Conservation (phyloP, 352 stramenopile genomes). For the Pseudoperonospora humuli region DNA sequence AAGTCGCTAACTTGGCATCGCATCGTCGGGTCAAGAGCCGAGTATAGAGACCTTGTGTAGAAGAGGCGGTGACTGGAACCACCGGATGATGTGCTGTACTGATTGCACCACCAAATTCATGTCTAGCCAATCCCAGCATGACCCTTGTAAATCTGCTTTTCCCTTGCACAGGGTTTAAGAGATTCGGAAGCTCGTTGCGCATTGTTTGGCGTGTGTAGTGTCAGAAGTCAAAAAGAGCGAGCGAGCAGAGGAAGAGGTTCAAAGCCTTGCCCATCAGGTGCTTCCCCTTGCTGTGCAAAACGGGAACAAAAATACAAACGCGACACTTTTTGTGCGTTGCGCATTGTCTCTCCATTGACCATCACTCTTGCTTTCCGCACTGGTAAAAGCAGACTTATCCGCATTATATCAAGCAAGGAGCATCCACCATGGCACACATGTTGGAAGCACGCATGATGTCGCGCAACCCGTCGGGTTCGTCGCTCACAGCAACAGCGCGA, state of each 20-base stretch:
- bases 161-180: slow-evolving; percentile 1
- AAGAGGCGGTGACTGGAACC: slow-evolving; percentile 4
- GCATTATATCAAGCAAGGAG: background rate
- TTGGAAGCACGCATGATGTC: slow-evolving; percentile 53
- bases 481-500: slow-evolving; percentile 13
- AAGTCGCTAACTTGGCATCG: no score
- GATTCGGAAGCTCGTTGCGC: slow-evolving; percentile 12
- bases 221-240: slow-evolving; percentile 37
- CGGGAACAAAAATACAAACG: no score
- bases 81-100: slow-evolving; percentile 13
- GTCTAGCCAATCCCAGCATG: slow-evolving; percentile 1
- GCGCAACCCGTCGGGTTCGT: slow-evolving; percentile 31
- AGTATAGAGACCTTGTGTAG: background rate
- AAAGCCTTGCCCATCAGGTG: background rate
- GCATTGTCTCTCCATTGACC: slow-evolving; percentile 22
- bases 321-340: slow-evolving; percentile 10
- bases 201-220: slow-evolving; percentile 15
- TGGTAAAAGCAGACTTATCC: background rate
- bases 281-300: background rate
- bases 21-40: no score
- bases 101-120: slow-evolving; percentile 12
- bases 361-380: slow-evolving; percentile 20
- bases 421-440: slow-evolving; percentile 45
- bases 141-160: background rate
- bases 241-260: slow-evolving; percentile 1